Conservation (phyloP, 148 eudicot genomes). For the Amaranthus palmeri region DNA sequence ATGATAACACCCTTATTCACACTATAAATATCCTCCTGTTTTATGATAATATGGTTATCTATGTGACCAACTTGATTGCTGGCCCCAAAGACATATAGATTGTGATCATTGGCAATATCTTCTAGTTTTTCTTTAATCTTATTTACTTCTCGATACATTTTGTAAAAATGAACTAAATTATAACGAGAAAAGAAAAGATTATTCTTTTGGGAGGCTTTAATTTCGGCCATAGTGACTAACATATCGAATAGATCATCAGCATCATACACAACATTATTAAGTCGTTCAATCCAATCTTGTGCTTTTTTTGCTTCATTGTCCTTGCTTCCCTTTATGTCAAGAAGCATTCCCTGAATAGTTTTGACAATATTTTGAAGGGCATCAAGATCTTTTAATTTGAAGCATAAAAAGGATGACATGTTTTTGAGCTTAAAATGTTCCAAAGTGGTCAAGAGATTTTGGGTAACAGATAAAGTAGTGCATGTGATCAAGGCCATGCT, state of each 20-base stretch:
- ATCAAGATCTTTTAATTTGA: neutral
- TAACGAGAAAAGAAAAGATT: neutral
- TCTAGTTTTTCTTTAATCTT: neutral
- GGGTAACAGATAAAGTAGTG: too few species aligned
- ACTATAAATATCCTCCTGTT: neutral
- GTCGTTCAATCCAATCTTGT: neutral
- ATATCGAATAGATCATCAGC: constrained; percentile 7
- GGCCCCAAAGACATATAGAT: neutral
- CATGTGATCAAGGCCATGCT: too few species aligned
- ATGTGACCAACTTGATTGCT: neutral
- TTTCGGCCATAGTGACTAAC: neutral
- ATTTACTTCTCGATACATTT: neutral
- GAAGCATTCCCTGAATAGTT: neutral
- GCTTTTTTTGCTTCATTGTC: neutral
- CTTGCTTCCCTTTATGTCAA: neutral
- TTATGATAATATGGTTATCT: neutral
- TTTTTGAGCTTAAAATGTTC: neutral
- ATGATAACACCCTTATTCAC: neutral
- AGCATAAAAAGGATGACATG: neutral
- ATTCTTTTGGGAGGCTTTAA: neutral
- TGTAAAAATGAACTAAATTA: neutral
- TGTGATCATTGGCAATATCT: neutral
- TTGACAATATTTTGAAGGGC: neutral
- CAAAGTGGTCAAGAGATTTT: too few species aligned
- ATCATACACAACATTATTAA: neutral